Evolutionary conservation across 305 asterid species (phyloP).

Genomic region (Fraxinus nigra): DNA sequence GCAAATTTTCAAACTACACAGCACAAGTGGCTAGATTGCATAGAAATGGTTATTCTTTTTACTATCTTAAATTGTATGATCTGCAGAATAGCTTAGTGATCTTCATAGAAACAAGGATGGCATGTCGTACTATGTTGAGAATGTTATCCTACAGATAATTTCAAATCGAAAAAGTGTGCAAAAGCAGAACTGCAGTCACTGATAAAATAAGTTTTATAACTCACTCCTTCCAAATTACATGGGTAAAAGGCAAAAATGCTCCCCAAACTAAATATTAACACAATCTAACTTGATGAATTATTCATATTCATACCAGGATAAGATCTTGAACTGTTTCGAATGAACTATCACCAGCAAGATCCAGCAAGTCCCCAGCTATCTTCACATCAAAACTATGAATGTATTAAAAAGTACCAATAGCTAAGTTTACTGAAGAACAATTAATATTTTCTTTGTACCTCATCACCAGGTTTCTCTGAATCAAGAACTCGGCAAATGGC

Average conservation of each 20-base stretch:
- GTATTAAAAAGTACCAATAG: conserved; percentile 18
- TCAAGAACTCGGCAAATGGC: conserved; percentile 90
- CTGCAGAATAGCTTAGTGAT: conserved; percentile 13
- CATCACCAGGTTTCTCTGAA: conserved; percentile 95
- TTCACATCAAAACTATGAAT: conserved; percentile 31
- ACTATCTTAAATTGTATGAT: conserved; percentile 13
- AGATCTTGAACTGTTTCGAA: conserved; percentile 94
- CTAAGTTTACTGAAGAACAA: conserved; percentile 16
- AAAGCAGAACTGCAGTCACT: conserved; percentile 4
- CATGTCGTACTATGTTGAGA: conserved; percentile 3
- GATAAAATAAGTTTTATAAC: conserved; percentile 3
- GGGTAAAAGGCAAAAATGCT: conserved; percentile 13
- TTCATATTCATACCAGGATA: conserved; percentile 54
- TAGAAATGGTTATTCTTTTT: conserved; percentile 8
- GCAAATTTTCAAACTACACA: conserved; percentile 3
- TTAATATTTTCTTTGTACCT: conserved; percentile 46
- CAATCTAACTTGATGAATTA: conserved; percentile 7
- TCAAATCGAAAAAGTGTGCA: conserved; percentile 12
- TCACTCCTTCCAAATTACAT: conserved; percentile 9
- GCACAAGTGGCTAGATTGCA: conserved; percentile 2
- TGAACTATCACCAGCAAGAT: conserved; percentile 92
- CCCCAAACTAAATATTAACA: background rate
- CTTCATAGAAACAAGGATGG: conserved; percentile 1
- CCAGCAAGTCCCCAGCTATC: conserved; percentile 95
- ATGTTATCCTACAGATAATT: background rate